A percentile compares a stretch with the other conserved stretches of the same genome.
Evolutionary conservation across 78 protist genomes (phyloP).

Genomic region (Creolimax fragrantissima): DNA sequence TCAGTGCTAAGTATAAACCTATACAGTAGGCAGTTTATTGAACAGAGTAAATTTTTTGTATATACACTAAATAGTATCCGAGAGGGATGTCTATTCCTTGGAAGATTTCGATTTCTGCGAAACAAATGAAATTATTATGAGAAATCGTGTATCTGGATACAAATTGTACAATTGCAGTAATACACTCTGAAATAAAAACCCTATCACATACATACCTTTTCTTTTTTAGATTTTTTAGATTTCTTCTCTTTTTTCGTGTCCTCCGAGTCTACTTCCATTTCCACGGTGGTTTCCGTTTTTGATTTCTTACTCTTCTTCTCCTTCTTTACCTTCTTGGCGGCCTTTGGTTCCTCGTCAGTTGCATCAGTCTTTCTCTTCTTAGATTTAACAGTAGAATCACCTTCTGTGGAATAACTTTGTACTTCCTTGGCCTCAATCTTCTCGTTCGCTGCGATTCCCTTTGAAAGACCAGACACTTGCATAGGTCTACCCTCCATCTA

Average conservation of each 20-base stretch:
- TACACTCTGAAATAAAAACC: background rate
- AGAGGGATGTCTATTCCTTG: no score
- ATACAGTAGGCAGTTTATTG: no score
- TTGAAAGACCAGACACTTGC: background rate
- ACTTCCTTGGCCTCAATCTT: conserved; percentile 27
- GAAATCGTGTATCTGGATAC: background rate
- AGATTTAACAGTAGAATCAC: background rate
- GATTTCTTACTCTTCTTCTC: conserved; percentile 25
- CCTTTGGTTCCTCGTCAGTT: background rate
- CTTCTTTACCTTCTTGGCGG: conserved; percentile 23
- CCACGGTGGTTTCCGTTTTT: background rate
- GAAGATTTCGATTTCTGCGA: no score
- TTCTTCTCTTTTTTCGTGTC: background rate
- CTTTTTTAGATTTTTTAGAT: background rate
- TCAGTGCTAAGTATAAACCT: no score
- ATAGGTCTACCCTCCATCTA: background rate
- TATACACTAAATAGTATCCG: no score
- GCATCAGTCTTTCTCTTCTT: conserved; percentile 4
- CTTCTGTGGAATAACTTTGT: background rate
- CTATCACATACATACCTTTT: background rate
- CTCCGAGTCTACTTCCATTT: background rate
- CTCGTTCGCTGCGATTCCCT: conserved; percentile 12
- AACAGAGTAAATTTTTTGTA: no score
- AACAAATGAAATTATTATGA: no score
- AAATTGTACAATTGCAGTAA: background rate